These are phyloP conservation scores for Chloranthus sessilifolius DNA, from an alignment of 164 flowering plant species.

Conservation along the genomic window DNA sequence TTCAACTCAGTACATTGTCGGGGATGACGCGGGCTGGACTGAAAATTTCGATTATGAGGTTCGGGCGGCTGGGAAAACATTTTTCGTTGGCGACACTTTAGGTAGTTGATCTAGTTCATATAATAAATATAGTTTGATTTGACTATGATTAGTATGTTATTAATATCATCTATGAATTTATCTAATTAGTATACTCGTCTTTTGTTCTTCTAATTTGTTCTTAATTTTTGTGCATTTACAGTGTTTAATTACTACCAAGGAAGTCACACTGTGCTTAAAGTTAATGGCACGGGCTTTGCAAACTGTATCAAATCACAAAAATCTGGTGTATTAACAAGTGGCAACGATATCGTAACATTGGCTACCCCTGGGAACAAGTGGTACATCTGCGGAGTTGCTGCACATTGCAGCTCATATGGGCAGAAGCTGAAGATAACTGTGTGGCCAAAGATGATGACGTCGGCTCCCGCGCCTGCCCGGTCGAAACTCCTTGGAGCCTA, in stretches of 20 bases:
- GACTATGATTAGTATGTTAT: no score
- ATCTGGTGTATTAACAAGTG: not conserved
- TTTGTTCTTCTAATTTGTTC: no score
- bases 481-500: no score
- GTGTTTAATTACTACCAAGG: not conserved
- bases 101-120: no score
- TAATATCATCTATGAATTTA: no score
- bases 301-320: not conserved
- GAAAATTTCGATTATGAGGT: not conserved
- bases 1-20: not conserved
- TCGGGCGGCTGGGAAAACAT: not conserved
- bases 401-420: not conserved
- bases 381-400: not conserved
- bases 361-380: not conserved
- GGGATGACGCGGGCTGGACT: conserved; percentile 1
- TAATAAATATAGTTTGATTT: no score
- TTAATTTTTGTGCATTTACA: no score
- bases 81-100: conserved; percentile 1
- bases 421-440: not conserved
- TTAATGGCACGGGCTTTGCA: not conserved
- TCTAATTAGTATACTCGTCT: no score
- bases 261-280: not conserved
- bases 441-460: no score
- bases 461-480: not conserved
- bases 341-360: not conserved